phyloP scores from a whole-genome alignment of 345 rosid species.

The Laguncularia racemosa region DNA sequence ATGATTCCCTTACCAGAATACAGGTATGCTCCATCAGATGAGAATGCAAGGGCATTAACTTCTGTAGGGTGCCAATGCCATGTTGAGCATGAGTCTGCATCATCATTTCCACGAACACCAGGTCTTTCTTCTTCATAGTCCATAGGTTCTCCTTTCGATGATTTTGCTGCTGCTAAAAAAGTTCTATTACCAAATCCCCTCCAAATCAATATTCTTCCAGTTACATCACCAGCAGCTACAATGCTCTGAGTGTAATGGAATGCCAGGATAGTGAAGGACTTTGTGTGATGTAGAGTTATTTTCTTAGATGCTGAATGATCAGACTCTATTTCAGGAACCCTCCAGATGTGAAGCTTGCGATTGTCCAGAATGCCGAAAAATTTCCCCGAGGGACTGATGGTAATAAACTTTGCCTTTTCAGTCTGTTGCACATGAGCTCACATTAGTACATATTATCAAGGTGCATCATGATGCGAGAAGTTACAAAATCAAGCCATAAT shows the following conservation, averaged over 20 bases:
- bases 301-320: constrained; percentile 35
- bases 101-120: constrained; percentile 88
- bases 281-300: constrained; percentile 78
- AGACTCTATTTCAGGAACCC: constrained; percentile 48
- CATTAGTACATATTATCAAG: constrained; percentile 2
- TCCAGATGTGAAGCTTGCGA: constrained; percentile 62
- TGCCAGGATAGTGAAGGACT: constrained; percentile 51
- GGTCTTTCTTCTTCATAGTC: constrained; percentile 59
- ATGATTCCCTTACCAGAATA: constrained; percentile 54
- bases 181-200: constrained; percentile 66
- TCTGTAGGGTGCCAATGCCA: constrained; percentile 89
- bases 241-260: constrained; percentile 79
- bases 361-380: constrained; percentile 55
- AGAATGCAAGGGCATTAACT: constrained; percentile 64
- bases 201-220: constrained; percentile 91
- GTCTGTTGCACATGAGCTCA: constrained; percentile 34
- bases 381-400: constrained; percentile 50
- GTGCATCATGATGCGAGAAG: not conserved
- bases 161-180: constrained; percentile 24
- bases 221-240: constrained; percentile 84
- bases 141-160: constrained; percentile 15
- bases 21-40: constrained; percentile 88
- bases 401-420: constrained; percentile 45
- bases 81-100: constrained; percentile 87
- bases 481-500: no score